Evolutionary conservation across 1,139 yeast genomes (phyloP).

Genomic region (Yamadazyma diospyri): DNA sequence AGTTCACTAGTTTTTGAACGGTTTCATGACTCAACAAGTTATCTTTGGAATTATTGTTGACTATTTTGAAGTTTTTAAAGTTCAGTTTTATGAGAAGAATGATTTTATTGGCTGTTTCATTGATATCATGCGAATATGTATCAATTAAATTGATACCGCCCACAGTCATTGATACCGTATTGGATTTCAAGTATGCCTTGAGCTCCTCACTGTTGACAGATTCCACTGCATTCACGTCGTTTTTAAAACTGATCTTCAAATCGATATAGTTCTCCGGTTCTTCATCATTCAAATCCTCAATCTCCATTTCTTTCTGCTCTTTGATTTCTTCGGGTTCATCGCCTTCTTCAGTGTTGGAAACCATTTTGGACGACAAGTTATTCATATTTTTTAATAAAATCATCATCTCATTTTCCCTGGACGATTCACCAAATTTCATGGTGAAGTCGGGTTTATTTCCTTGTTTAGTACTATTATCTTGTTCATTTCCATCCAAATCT

Average conservation of each 20-base stretch:
- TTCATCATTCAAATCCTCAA: conserved; percentile 29
- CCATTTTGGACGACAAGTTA: conserved; percentile 78
- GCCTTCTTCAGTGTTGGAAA: conserved; percentile 27
- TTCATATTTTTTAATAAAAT: conserved; percentile 86
- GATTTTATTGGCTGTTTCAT: conserved; percentile 49
- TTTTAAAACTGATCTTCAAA: conserved; percentile 33
- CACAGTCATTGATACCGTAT: conserved; percentile 15
- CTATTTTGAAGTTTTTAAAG: conserved; percentile 30
- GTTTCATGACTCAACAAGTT: conserved; percentile 25
- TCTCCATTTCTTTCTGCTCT: conserved; percentile 21
- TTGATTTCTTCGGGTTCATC: conserved; percentile 9
- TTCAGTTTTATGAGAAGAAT: conserved; percentile 52
- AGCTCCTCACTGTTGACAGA: conserved; percentile 19
- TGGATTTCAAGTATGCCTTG: conserved; percentile 23
- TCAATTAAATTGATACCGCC: conserved; percentile 39
- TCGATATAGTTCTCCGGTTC: conserved; percentile 62
- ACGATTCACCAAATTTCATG: conserved; percentile 63
- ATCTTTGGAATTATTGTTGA: conserved; percentile 3
- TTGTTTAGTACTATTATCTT: conserved; percentile 70
- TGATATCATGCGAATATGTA: conserved; percentile 38
- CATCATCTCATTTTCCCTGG: conserved; percentile 59
- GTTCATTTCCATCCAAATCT: conserved; percentile 76
- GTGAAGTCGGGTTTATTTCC: conserved; percentile 90
- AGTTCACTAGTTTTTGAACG: conserved; percentile 35
- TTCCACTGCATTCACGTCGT: conserved; percentile 7